Evolutionary conservation across 176 grass and related monocot genomes (phyloP).

Genomic region (Aegilops longissima): DNA sequence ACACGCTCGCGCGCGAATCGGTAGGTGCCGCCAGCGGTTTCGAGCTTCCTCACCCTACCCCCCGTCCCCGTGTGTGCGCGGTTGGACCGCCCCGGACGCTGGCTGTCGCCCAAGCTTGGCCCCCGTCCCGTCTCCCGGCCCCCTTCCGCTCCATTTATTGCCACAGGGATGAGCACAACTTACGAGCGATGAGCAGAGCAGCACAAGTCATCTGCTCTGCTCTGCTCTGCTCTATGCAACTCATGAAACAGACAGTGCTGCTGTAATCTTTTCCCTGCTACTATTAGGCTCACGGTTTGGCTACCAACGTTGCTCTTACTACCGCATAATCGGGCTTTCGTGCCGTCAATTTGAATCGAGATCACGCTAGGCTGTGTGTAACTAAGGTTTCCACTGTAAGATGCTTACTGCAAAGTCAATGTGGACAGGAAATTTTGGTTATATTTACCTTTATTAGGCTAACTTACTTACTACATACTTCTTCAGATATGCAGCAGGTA

Average conservation of each 20-base stretch:
- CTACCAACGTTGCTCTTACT: not conserved
- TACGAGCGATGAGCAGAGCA: not conserved
- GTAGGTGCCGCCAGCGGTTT: not conserved
- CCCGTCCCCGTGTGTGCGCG: not conserved
- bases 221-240: not conserved
- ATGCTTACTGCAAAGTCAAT: too few relatives aligned
- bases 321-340: not conserved
- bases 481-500: too few relatives aligned
- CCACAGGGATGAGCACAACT: too few relatives aligned
- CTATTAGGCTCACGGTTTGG: not conserved
- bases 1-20: not conserved
- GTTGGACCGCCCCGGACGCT: too few relatives aligned
- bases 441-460: too few relatives aligned
- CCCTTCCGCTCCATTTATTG: not conserved
- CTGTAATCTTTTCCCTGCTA: not conserved
- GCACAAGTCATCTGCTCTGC: not conserved
- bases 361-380: not conserved
- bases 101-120: not conserved
- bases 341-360: not conserved
- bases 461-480: too few relatives aligned
- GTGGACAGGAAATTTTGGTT: too few relatives aligned
- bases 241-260: not conserved
- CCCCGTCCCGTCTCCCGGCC: too few relatives aligned
- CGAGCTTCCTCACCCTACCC: not conserved
- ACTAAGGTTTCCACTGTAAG: rapidly evolving